A percentile compares a stretch with the other conserved stretches of the same genome.
Evolutionary conservation across 257 asterid genomes (phyloP).

Genomic region (Przewalskia tangutica): DNA sequence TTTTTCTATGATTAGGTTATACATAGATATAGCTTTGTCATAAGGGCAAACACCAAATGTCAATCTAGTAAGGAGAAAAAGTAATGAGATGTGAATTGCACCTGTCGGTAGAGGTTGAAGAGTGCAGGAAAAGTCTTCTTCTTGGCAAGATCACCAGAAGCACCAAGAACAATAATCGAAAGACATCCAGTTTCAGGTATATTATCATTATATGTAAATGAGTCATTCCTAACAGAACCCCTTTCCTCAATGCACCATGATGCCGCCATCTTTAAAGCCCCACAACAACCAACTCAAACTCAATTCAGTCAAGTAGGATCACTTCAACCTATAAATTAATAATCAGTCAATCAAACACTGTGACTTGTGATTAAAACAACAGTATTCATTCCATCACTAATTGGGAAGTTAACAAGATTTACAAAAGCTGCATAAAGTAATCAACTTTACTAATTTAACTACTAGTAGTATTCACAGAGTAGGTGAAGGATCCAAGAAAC

Average conservation of each 20-base stretch:
- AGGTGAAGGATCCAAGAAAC: neutral
- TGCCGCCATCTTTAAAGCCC: conserved; percentile 27
- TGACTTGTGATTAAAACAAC: neutral
- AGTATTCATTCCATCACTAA: neutral
- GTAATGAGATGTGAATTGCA: conserved; percentile 1
- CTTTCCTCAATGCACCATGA: conserved; percentile 65
- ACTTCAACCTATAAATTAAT: neutral
- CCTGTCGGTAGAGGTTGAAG: conserved; percentile 92
- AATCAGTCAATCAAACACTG: neutral
- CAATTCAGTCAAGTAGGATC: conserved; percentile 4
- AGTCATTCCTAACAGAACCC: conserved; percentile 31
- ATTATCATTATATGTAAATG: conserved; percentile 42
- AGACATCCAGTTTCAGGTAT: conserved; percentile 65
- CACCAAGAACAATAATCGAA: conserved; percentile 87
- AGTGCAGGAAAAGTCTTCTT: conserved; percentile 99
- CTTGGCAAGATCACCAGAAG: conserved; percentile 99
- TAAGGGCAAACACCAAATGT: neutral
- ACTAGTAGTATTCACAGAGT: neutral
- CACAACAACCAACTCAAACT: neutral
- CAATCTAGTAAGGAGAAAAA: neutral
- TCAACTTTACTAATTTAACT: neutral
- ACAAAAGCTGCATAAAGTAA: neutral
- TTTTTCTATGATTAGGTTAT: neutral
- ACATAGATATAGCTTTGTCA: neutral
- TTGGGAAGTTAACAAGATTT: neutral